Conservation (phyloP, 2,329 filamentous ascomycete species). For the Cercospora janseana region DNA sequence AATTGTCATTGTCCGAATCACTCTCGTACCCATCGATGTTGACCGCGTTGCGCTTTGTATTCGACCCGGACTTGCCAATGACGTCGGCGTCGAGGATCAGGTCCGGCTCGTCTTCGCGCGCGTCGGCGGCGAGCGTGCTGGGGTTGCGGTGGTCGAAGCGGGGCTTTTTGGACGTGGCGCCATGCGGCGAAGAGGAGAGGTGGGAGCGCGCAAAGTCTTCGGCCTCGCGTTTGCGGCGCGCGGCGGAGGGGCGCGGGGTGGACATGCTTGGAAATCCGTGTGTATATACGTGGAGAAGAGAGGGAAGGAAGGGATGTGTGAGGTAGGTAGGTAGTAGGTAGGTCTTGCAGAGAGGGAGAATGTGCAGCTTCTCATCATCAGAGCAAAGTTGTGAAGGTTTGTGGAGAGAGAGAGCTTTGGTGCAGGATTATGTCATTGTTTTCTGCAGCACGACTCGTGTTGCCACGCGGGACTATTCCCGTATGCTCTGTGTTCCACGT, state of each 20-base stretch:
- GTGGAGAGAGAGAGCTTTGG: constrained; percentile 1
- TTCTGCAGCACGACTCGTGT: constrained; percentile 1
- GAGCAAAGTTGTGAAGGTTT: background rate
- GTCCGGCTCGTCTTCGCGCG: constrained; percentile 63
- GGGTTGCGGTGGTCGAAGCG: constrained; percentile 95
- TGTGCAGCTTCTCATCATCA: background rate
- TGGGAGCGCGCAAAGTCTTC: constrained; percentile 78
- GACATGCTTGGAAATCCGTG: constrained; percentile 1
- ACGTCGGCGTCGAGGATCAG: constrained; percentile 85
- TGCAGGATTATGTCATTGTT: background rate
- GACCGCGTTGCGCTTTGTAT: constrained; percentile 86
- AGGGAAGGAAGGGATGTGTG: background rate
- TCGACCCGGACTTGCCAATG: constrained; percentile 69
- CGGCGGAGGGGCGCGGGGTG: constrained; percentile 43
- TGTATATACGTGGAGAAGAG: background rate
- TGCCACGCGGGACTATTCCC: background rate
- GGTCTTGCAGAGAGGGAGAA: background rate
- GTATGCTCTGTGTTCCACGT: background rate
- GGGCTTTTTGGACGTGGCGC: constrained; percentile 71
- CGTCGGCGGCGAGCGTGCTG: constrained; percentile 82
- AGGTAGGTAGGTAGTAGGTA: background rate
- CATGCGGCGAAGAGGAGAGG: constrained; percentile 70
- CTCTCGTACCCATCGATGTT: constrained; percentile 97
- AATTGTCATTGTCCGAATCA: constrained; percentile 87
- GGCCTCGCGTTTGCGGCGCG: constrained; percentile 77